Percentiles rank a stretch among this genome's conserved stretches.
Evolutionary conservation across 208 protist genomes (phyloP).

Genomic region (Novymonas esmeraldas): DNA sequence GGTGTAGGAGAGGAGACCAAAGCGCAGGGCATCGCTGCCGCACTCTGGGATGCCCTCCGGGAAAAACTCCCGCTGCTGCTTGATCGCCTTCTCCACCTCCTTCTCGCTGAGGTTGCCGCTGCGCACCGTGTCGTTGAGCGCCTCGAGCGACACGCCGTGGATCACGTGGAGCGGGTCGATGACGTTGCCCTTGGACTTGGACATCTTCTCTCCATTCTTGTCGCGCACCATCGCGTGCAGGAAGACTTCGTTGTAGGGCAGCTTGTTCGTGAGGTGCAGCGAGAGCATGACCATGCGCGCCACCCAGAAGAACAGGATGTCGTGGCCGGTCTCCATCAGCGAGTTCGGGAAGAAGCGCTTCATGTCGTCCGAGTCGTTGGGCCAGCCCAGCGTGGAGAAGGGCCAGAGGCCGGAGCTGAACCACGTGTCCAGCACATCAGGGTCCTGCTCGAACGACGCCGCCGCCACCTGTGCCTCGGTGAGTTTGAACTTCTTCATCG

Average conservation of each 20-base stretch:
- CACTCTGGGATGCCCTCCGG: conserved; percentile 97
- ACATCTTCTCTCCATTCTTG: conserved; percentile 99
- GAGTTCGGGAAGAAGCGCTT: conserved; percentile 96
- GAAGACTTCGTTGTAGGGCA: conserved; percentile 98
- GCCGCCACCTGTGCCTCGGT: conserved; percentile 57
- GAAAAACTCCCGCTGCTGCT: conserved; percentile 95
- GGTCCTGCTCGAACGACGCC: conserved; percentile 95
- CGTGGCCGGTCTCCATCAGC: conserved; percentile 99
- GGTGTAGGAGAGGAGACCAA: conserved; percentile 98
- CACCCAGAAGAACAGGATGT: conserved; percentile 99
- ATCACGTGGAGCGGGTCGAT: conserved; percentile 99
- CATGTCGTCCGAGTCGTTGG: conserved; percentile 91
- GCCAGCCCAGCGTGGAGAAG: conserved; percentile 98
- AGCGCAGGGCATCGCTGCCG: conserved; percentile 99
- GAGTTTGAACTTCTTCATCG: conserved; percentile 81
- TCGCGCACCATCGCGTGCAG: conserved; percentile 99
- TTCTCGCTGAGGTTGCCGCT: conserved; percentile 94
- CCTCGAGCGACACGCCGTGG: conserved; percentile 95
- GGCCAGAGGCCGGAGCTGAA: conserved; percentile 99
- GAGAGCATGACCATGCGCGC: conserved; percentile 99
- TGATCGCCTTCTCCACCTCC: conserved; percentile 91
- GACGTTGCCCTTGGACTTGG: conserved; percentile 99
- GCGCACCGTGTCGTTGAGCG: conserved; percentile 93
- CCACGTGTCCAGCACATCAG: conserved; percentile 99
- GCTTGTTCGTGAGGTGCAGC: conserved; percentile 94